Evolutionary conservation across 78 protist species (phyloP).

Genomic region (Salpingoeca rosetta): DNA sequence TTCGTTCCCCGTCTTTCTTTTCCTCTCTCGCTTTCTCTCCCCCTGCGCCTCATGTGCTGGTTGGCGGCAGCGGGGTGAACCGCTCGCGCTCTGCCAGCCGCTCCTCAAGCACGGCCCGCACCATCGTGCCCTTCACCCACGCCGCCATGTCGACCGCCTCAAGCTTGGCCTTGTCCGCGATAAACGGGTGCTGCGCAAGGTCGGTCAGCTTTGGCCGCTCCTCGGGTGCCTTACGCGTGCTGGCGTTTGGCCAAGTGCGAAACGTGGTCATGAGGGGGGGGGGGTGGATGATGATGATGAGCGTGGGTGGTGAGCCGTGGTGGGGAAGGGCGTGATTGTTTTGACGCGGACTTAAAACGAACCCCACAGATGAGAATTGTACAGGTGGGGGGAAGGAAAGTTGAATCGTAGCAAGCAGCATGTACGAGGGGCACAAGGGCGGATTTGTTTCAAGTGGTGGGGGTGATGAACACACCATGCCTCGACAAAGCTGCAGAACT

Average conservation of each 20-base stretch:
- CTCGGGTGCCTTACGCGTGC: background rate
- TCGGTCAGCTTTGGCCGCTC: background rate
- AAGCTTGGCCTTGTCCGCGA: background rate
- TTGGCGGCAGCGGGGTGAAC: background rate
- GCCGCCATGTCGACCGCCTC: background rate
- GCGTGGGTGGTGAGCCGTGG: too few relatives aligned
- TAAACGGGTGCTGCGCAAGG: background rate
- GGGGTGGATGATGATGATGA: too few relatives aligned
- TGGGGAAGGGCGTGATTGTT: too few relatives aligned
- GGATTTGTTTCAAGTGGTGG: background rate
- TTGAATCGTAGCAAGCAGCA: background rate
- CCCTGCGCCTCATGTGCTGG: background rate
- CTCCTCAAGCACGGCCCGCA: background rate
- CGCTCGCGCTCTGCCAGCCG: background rate
- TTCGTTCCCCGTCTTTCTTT: too few relatives aligned
- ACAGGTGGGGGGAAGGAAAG: background rate
- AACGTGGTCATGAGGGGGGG: too few relatives aligned
- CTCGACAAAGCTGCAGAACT: slow-evolving; percentile 5
- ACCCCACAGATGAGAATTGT: background rate
- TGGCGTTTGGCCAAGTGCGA: too few relatives aligned
- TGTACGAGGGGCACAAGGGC: background rate
- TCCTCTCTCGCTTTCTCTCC: too few relatives aligned
- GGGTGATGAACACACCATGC: background rate
- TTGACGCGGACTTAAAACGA: too few relatives aligned
- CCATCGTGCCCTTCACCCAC: background rate